Evolutionary conservation across 495 filamentous ascomycete species (phyloP), one percentile per base, ranked within the genome.

Genomic region (Apodospora peruviana): DNA sequence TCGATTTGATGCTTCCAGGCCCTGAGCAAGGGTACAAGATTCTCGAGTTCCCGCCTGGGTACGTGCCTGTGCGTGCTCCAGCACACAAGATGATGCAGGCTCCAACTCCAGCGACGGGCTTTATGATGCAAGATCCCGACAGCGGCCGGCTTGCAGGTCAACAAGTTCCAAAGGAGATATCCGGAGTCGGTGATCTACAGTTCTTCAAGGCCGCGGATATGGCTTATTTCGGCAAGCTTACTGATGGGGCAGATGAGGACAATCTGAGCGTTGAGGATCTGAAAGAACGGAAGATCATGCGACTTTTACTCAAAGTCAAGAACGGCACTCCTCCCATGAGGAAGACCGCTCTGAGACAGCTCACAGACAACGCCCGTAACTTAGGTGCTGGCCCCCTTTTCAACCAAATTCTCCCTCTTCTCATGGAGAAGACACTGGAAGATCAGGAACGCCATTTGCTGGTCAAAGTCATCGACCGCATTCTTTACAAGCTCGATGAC

Each of bases 191-290:
- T 45, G 94, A 99, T 62, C 73, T 99, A 35, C 91, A 96, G 53
- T 99, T 97, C 68, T 97, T 97, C 79, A 99, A 99, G 70, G 81
- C 89, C 9, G 93, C 96, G 69, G 94, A 99, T 73, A 97, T 96
- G 94, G 82, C 86, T 23, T 99, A 99, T 71, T 99, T 99, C 58
- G 91, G 93, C 45, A 99, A 97, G 74, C 77, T 99, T 18, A 90
- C 94, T 38, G 94, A 97, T 62, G 89, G 87, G 14, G 83, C 83
- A n/a, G 89, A 99, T 60, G 94, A 99, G 63, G 90, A 89, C 55
- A 75, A 82, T 29, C 83, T 99, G 73, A 87, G 80, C 35, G 89
- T 97, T 11, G 94, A 99, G 21, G 93, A 97, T 61, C 71, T 99
- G 50, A 97, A 96, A 65, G 91, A 99, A 70, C 78, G 94, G 38